Evolutionary conservation across 176 grass and related monocot species (phyloP).

Genomic region (Aegilops speltoides): DNA sequence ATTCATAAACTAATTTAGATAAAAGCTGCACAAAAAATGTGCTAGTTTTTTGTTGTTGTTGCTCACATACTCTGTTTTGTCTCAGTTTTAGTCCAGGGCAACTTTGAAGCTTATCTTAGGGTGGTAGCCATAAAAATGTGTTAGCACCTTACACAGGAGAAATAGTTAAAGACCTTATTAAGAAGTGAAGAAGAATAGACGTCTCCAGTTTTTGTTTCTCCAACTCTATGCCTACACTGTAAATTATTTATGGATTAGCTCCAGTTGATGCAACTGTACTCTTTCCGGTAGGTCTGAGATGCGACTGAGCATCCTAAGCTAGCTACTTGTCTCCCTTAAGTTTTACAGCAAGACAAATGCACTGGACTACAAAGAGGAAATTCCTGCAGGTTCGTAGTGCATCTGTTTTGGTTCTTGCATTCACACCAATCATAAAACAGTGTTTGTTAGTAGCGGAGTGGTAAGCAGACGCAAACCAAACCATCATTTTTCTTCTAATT

Average conservation of each 20-base stretch:
- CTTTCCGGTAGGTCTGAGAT: background rate
- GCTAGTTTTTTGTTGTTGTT: background rate
- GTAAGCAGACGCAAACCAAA: background rate
- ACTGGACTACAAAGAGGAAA: background rate
- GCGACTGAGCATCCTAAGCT: background rate
- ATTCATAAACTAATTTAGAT: background rate
- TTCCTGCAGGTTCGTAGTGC: background rate
- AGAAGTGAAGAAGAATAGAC: no score
- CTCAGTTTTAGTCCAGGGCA: background rate
- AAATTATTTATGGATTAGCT: no score
- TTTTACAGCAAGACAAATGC: background rate
- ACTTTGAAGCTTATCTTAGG: background rate
- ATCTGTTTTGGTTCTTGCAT: background rate
- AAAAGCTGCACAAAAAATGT: background rate
- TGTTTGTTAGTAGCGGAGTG: background rate
- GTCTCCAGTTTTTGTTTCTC: no score
- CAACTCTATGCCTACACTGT: no score
- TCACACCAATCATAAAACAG: background rate
- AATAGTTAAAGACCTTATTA: no score
- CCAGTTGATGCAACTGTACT: no score
- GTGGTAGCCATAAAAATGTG: background rate
- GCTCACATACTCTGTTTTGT: background rate
- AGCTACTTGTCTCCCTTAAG: background rate
- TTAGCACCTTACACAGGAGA: background rate
- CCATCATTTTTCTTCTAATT: background rate